Base-by-base conservation (phyloP, 2,329 filamentous ascomycete species). In the Zymoseptoria tritici region DNA sequence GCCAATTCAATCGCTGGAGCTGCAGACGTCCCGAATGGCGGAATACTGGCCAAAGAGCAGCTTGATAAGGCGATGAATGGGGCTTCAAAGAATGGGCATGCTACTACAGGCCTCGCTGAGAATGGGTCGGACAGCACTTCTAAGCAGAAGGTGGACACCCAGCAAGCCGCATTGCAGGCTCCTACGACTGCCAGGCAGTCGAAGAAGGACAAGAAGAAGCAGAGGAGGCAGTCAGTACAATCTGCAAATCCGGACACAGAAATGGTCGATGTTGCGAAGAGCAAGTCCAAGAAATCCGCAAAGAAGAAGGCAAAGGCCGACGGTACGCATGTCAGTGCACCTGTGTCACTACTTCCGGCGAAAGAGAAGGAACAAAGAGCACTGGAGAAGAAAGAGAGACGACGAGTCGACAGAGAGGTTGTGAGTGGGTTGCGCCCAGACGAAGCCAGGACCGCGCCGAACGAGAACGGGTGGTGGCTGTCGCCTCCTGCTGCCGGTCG, bases 401-500 rank as follows among this genome's bases (percentile, higher is more conserved):
- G 63, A 31, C 62, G 61, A n/a, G 57, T 61, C 26, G 51, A 61
- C 29, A 56, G 60, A 13, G 56, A 61, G 52, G 52, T 60, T 53
- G 57, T 57, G 29, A 58, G 56, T 13, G 59, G 60, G 26, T 36
- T 60, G 55, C 60, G 51, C 19, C 60, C 60, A 22, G 60, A 62
- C 29, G 60, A 62, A 9, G 50, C 51, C 31, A 54, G 59, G n/a
- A 60, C 59, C 26, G 52, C 57, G 36, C 58, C 65, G 2, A 65
- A 63, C 58, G 31, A 62, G 51, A 52, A 65, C 42, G 64, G 63
- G 31, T 83, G 81, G 81, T 74, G 71, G 22, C 67, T 82, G 9
- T 81, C 81, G 19, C 70, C 75, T n/a, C 72, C 79, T 7, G 71
- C 77, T 29, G 83, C 81, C 49, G 84, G 84, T 21, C 79, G 79